Evolutionary conservation across 2,329 filamentous ascomycete genomes (phyloP), one percentile per base, ranked within the genome.

Genomic region (Apiospora saccharicola): DNA sequence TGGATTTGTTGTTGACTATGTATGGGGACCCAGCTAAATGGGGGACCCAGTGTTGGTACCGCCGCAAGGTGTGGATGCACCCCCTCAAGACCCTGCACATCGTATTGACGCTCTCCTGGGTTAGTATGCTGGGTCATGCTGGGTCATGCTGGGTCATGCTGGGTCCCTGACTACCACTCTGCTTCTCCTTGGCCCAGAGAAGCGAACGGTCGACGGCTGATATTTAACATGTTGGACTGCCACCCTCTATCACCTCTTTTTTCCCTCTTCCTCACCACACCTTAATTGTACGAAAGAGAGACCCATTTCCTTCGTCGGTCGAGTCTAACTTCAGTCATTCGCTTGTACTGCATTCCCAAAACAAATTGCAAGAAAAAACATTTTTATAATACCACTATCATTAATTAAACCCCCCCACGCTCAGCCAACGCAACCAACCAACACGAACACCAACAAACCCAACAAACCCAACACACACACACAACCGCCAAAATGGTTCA

Each of bases 281-380:
- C 57, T 64, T 64, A 64, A 64, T 72, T 70, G 53, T 68, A 69
- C 61, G 71, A 61, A 67, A 64, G 69, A 68, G 67, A 70, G 57
- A 64, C 41, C 53, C 70, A 37, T 46, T 67, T 43, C 24, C 24
- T 16, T 22, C 71, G 53, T 70, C 68, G 68, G 74, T 73, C 74
- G 73, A 37, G 72, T 76, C 75, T 70, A 79, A 79, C 77, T 77
- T 75, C 74, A 80, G 79, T 80, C 78, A 79, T 78, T 80, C 79
- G 77, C 76, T 78, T 76, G 71, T 75, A 74, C 53, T 72, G 72
- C 72, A 74, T 73, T 69, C 19, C 8, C 34, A 24, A 64, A 22
- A 41, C 37, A 37, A 14, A n/a, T 49, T 49, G 46, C 46, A 14
- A 44, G 13, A 14, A n/a, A 22, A 49, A 49, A 22, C 44, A 22